These are phyloP conservation scores for Cyclostephanos tholiformis DNA, from an alignment of 108 stramenopile genomes.

Conservation along the genomic window DNA sequence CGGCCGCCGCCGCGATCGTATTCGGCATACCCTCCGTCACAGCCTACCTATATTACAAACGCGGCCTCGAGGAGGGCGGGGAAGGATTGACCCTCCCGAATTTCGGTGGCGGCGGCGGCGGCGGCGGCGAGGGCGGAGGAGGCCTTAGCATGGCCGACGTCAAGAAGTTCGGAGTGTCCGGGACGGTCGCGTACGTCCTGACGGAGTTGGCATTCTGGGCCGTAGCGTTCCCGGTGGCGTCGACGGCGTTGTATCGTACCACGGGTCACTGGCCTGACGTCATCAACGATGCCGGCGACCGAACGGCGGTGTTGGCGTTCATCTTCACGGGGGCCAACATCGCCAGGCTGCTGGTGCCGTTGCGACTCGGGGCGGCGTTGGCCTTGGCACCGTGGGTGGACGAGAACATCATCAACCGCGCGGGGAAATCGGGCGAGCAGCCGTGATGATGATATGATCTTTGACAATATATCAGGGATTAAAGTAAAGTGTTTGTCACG, in stretches of 20 bases:
- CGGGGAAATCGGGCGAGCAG: conserved; percentile 18
- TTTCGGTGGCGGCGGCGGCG: conserved; percentile 18
- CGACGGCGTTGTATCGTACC: conserved; percentile 72
- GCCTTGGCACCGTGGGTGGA: conserved; percentile 93
- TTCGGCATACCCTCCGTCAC: conserved; percentile 75
- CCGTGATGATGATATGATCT: neutral
- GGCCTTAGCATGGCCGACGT: conserved; percentile 79
- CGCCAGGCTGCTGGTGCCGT: conserved; percentile 82
- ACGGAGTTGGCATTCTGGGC: conserved; percentile 92
- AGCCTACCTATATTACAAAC: conserved; percentile 64
- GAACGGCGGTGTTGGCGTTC: conserved; percentile 80
- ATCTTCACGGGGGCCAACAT: conserved; percentile 88
- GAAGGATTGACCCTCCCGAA: conserved; percentile 52
- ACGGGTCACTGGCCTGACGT: conserved; percentile 92
- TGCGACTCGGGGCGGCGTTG: conserved; percentile 86
- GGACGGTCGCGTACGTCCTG: conserved; percentile 86
- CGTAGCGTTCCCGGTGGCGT: conserved; percentile 87
- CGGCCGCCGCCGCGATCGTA: conserved; percentile 67
- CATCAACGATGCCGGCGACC: conserved; percentile 70
- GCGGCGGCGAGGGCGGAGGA: conserved; percentile 42
- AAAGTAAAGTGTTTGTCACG: too few species aligned
- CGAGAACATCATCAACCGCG: conserved; percentile 74
- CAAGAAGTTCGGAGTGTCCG: conserved; percentile 85
- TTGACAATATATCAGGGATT: too few species aligned
- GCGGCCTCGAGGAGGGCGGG: conserved; percentile 48